These are phyloP conservation scores for Myochromella boudieri DNA, from an alignment of 768 basidiomycete species.

Conservation along the genomic window DNA sequence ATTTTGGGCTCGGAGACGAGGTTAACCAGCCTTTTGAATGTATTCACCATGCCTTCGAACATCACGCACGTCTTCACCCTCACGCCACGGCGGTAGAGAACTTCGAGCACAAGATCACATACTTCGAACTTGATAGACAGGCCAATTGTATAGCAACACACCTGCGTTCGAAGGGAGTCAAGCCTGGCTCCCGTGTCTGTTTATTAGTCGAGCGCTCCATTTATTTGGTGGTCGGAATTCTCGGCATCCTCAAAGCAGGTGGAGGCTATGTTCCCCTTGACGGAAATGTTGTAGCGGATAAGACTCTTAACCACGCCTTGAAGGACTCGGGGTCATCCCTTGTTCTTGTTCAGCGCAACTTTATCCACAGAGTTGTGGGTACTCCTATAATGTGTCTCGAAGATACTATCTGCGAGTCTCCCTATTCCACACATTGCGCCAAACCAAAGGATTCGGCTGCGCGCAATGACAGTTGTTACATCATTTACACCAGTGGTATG, in stretches of 20 bases:
- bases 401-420: slow-evolving; percentile 24
- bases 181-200: slow-evolving; percentile 48
- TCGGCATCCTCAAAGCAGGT: slow-evolving; percentile 55
- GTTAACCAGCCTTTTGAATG: slow-evolving; percentile 2
- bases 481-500: slow-evolving; percentile 61
- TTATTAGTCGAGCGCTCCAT: slow-evolving; percentile 54
- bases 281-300: slow-evolving; percentile 52
- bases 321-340: slow-evolving; percentile 41
- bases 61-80: slow-evolving; percentile 4
- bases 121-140: slow-evolving; percentile 45
- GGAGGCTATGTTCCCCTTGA: slow-evolving; percentile 59
- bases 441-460: slow-evolving; percentile 35
- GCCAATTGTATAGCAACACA: slow-evolving; percentile 43
- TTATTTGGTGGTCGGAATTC: slow-evolving; percentile 49
- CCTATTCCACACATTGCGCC: slow-evolving; percentile 25
- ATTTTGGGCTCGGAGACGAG: slow-evolving; percentile 5
- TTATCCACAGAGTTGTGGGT: slow-evolving; percentile 31
- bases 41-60: slow-evolving; percentile 11
- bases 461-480: slow-evolving; percentile 45
- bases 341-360: slow-evolving; percentile 42
- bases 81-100: slow-evolving; percentile 36
- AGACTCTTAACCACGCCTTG: slow-evolving; percentile 49
- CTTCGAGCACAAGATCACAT: slow-evolving; percentile 45
- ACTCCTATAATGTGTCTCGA: slow-evolving; percentile 29
- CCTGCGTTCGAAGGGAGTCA: slow-evolving; percentile 42